Conservation (phyloP, 1,284 basidiomycete genomes). For the Cutaneotrichosporon sp. region DNA sequence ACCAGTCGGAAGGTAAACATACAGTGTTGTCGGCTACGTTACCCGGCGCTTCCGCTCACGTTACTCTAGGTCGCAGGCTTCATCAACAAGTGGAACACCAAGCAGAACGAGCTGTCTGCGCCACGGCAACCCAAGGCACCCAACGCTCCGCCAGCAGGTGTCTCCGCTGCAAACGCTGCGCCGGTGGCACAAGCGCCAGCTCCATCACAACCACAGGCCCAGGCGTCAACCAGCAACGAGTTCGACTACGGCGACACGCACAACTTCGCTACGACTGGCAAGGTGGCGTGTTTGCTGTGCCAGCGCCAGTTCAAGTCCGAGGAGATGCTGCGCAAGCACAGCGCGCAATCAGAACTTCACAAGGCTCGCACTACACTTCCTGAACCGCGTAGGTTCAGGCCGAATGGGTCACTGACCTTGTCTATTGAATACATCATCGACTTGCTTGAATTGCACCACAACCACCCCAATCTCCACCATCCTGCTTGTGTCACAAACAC, state of each 20-base stretch:
- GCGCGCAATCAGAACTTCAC: constrained; percentile 85
- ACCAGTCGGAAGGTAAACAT: constrained; percentile 79
- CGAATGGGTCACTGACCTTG: constrained; percentile 28
- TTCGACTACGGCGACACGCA: constrained; percentile 73
- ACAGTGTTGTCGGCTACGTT: not conserved
- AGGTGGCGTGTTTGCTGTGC: constrained; percentile 81
- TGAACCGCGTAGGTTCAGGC: constrained; percentile 35
- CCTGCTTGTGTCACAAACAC: not conserved
- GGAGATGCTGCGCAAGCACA: constrained; percentile 81
- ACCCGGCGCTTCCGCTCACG: not conserved
- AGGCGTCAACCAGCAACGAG: constrained; percentile 57
- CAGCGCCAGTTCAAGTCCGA: constrained; percentile 84
- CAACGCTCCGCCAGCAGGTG: constrained; percentile 28
- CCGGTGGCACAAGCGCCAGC: constrained; percentile 23
- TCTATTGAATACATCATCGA: constrained; percentile 10
- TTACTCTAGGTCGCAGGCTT: constrained; percentile 71
- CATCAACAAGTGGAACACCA: constrained; percentile 93
- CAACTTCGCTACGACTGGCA: constrained; percentile 47
- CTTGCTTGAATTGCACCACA: not conserved
- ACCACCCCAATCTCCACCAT: not conserved
- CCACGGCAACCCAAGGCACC: constrained; percentile 31
- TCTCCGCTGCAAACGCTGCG: constrained; percentile 42
- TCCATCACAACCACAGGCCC: constrained; percentile 27
- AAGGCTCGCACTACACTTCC: constrained; percentile 64
- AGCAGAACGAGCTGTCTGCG: constrained; percentile 71